phyloP scores from a whole-genome alignment of 176 grass and related monocot genomes.

The Avena eriantha region DNA sequence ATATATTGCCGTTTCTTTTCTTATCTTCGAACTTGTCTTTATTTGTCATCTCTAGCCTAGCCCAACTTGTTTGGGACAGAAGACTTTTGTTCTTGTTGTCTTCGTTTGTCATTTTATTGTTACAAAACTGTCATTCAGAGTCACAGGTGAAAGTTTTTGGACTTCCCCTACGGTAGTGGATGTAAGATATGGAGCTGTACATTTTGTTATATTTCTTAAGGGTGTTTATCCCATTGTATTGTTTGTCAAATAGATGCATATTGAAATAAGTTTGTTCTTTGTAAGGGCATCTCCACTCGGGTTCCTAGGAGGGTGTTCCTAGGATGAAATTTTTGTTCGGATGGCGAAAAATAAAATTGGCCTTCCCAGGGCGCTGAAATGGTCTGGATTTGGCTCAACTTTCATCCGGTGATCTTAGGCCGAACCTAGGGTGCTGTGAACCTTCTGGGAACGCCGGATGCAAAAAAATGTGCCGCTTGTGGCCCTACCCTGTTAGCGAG shows the following conservation, averaged over 20 bases:
- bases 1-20: not conserved
- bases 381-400: too few relatives aligned
- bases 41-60: not conserved
- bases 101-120: conserved; percentile 27
- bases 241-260: not conserved
- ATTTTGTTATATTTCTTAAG: not conserved
- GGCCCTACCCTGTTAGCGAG: too few relatives aligned
- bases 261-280: conserved; percentile 22
- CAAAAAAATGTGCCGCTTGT: too few relatives aligned
- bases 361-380: too few relatives aligned
- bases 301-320: too few relatives aligned
- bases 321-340: too few relatives aligned
- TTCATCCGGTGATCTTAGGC: too few relatives aligned
- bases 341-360: too few relatives aligned
- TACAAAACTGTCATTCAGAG: not conserved
- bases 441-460: too few relatives aligned
- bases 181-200: not conserved
- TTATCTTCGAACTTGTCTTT: not conserved
- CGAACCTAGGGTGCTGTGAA: too few relatives aligned
- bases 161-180: not conserved
- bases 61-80: not conserved
- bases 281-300: too few relatives aligned
- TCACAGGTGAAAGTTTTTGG: conserved; percentile 12
- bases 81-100: not conserved
- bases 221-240: conserved; percentile 7